Evolutionary conservation across 2,329 filamentous ascomycete genomes (phyloP), one percentile per base, ranked within the genome.

Genomic region (Cladosporium austrohemisphaericum): DNA sequence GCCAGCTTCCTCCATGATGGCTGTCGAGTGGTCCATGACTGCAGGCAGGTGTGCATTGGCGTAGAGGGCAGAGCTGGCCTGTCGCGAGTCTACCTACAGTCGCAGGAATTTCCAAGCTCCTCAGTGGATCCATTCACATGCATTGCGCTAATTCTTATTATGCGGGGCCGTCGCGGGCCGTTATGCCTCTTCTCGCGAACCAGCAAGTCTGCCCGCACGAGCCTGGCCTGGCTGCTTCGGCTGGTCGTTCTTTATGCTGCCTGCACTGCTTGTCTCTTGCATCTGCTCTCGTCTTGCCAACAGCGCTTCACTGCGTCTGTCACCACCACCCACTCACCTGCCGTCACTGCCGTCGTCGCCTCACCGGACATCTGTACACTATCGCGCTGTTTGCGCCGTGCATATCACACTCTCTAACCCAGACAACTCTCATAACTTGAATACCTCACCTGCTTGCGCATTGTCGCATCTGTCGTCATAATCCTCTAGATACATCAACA

Each of bases 11-110:
- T 65, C 55, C 51, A 65, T 51, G 44, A 64, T 65, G 3, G 60
- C 62, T 28, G 55, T 49, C 14, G 63, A 63, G 55, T 63, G 63
- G 44, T 65, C 63, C 62, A 65, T 65, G 16, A 4, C 52, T 38
- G 41, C 23, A 41, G 26, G 26, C 33, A 32, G n/a, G 33, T 37
- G 51, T 38, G 49, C 58, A 57, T 60, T 47, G 53, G 25, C 22
- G 20, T 14, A 19, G 28, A 22, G 8, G 22, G 11, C 9, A 19
- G 32, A 23, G 19, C 35, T 16, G 23, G 14, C n/a, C 3, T 5
- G 13, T 20, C 3, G 26, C 11, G 23, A 11, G 16, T 23, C 5
- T 11, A 16, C 6, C 20, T 4, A 25, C n/a, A 22, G 25, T 47
- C 44, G 44, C 44, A 47, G 43, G 43, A 47, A 47, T 47, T 47